phyloP scores from a whole-genome alignment of 202 grass and related monocot genomes.

The Carex sylvatica region DNA sequence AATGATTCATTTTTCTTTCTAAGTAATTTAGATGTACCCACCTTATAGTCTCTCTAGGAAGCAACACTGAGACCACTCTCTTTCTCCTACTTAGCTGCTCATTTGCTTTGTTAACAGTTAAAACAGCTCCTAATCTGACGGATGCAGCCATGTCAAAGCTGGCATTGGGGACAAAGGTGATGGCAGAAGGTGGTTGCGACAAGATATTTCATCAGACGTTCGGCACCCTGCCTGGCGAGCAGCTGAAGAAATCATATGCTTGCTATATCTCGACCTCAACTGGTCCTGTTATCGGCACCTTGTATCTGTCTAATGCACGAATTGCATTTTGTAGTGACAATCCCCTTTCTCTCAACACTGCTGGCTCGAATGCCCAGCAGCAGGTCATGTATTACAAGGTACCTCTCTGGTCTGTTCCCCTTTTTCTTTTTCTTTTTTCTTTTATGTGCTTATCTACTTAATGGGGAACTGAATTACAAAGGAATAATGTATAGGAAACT shows the following conservation, averaged over 20 bases:
- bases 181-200: constrained; percentile 82
- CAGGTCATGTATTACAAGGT: constrained; percentile 73
- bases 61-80: not conserved
- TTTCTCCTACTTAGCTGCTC: not conserved
- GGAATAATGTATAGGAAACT: not conserved
- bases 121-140: constrained; percentile 75
- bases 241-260: constrained; percentile 82
- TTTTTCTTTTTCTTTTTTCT: not conserved
- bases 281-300: constrained; percentile 83
- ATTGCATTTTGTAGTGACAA: constrained; percentile 90
- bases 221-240: constrained; percentile 56
- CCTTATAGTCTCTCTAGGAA: not conserved
- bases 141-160: constrained; percentile 76
- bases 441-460: constrained; percentile 2
- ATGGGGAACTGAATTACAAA: not conserved
- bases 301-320: constrained; percentile 76
- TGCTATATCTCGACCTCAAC: constrained; percentile 94
- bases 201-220: constrained; percentile 85
- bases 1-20: not conserved
- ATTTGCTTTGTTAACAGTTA: constrained; percentile 40
- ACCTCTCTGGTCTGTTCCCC: not conserved
- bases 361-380: constrained; percentile 28
- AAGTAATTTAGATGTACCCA: not conserved
- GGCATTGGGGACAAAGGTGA: constrained; percentile 84
- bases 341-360: constrained; percentile 47